Evolutionary conservation across 352 stramenopile genomes (phyloP), one percentile per base, ranked within the genome.

Genomic region (Phytopythium oedochilum): DNA sequence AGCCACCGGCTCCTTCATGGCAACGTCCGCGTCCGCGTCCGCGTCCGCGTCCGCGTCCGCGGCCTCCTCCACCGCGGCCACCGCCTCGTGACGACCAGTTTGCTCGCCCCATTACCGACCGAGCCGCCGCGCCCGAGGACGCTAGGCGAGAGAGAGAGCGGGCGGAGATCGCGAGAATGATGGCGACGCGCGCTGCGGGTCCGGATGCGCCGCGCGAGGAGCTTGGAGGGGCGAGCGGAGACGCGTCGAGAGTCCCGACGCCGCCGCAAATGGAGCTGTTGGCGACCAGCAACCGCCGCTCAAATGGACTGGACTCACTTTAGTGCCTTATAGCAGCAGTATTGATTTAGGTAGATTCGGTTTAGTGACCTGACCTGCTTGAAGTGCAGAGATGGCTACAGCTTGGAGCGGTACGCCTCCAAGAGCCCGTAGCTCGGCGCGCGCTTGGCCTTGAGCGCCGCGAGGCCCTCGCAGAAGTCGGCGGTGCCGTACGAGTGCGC

Each of bases 391-490:
- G 38, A 26, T 6, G 36, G 15, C 12, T 42, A 31, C 20, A 36
- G 31, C 5, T 32, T 48, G 11, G 25, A 64, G 45, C 78, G 67
- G 59, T 75, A 83, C 22, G 64, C 48, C 54, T 86, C 71, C n/a
- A 57, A 56, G 5, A 55, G 35, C 22, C 70, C 64, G 67, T 96
- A 97, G 6, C 55, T 31, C 0, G 87, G 83, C 18, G 59, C 49
- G 48, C 82, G 70, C 53, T 89, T 90, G 53, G 88, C 66, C 0
- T 60, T 64, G 28, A 93, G 75, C n/a, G 85, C 87, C 22, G 83
- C 61, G 22, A 97, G 64, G 20, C 87, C 89, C 61, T 92, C 84
- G 10, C 62, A 67, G 77, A 89, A 93, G 72, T 97, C 88, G 0
- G 53, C 38, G 0, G 76, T 79, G 29, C 73, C 73, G 62, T 96